Base-by-base conservation (phyloP, 2,329 filamentous ascomycete species). In the Calonectria pauciramosa region DNA sequence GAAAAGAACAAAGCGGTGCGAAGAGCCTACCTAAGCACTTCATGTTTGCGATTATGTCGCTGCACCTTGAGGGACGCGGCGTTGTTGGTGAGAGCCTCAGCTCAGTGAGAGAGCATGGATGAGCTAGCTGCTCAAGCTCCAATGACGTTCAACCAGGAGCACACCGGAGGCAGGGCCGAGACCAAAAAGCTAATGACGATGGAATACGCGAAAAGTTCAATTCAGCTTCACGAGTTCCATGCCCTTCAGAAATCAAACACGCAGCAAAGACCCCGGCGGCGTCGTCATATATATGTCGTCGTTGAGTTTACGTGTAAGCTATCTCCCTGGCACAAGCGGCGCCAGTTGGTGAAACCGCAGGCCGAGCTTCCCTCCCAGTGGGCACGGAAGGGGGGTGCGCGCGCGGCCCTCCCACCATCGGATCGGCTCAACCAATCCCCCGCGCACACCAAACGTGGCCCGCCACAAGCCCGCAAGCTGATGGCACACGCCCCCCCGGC, bases 391-490 rank as follows among this genome's bases (percentile, higher is more conserved):
- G 52, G 28, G 18, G 28, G 30, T 3, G 54, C 16, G 59, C 16
- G 41, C 60, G 18, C 28, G 38, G 38, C 41, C 23, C 36, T 11
- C 34, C 49, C 41, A n/a, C 36, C 52, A 13, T 80, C 83, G 83
- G 83, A 83, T 78, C 83, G 83, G 83, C 77, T 75, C 78, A 85
- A 84, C 80, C 77, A 80, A 81, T 82, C 72, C 72, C 76, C 82
- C 81, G 80, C 78, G 75, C 70, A 71, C 52, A 47, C 54, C 56
- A 68, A 63, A 28, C 44, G 36, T 72, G 77, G 68, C 75, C 76
- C 68, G 47, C 28, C 41, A 47, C 41, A 41, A 41, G 38, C 38
- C 38, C 41, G 20, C 44, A n/a, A 23, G 30, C 44, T 47, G n/a
- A 47, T 23, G 20, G 20, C 54, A 59, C 54, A 59, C 54, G 32